Conservation (phyloP, 805 yeast species). For the Clavispora santaluciae region DNA sequence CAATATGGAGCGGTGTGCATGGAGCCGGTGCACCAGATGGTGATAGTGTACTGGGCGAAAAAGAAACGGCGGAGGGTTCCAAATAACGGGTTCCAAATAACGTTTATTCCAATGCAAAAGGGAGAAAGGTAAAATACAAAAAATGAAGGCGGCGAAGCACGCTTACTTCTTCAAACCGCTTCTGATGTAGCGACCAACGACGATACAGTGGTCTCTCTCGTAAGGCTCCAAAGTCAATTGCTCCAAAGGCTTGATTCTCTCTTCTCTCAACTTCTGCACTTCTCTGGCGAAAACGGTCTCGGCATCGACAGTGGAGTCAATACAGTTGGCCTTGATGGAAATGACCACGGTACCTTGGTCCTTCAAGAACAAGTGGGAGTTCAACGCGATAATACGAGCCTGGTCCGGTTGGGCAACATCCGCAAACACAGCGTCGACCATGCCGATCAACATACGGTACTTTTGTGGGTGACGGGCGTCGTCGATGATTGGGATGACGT, state of each 20-base stretch:
- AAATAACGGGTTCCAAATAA: background rate
- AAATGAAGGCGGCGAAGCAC: background rate
- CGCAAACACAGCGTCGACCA: constrained; percentile 98
- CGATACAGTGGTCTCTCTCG: constrained; percentile 99
- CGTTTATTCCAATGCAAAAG: background rate
- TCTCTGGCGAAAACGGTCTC: constrained; percentile 99
- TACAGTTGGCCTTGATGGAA: constrained; percentile 99
- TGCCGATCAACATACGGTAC: constrained; percentile 97
- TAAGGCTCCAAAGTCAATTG: constrained; percentile 99
- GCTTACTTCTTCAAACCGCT: constrained; percentile 58
- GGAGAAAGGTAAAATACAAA: background rate
- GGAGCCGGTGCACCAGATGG: background rate
- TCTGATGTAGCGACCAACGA: constrained; percentile 94
- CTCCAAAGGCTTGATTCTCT: constrained; percentile 96
- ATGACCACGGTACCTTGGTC: constrained; percentile 98
- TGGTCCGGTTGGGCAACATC: constrained; percentile 99
- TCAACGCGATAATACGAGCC: constrained; percentile 98
- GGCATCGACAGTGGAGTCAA: constrained; percentile 98
- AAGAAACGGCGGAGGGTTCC: too few species aligned
- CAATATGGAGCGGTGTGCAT: background rate
- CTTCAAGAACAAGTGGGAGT: constrained; percentile 96
- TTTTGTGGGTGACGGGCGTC: constrained; percentile 99
- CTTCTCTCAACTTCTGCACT: constrained; percentile 98
- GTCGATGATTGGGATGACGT: constrained; percentile 96
- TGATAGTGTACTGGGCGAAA: background rate